Evolutionary conservation across 1,284 basidiomycete species (phyloP).

Genomic region (Ustilago shanxiensis): DNA sequence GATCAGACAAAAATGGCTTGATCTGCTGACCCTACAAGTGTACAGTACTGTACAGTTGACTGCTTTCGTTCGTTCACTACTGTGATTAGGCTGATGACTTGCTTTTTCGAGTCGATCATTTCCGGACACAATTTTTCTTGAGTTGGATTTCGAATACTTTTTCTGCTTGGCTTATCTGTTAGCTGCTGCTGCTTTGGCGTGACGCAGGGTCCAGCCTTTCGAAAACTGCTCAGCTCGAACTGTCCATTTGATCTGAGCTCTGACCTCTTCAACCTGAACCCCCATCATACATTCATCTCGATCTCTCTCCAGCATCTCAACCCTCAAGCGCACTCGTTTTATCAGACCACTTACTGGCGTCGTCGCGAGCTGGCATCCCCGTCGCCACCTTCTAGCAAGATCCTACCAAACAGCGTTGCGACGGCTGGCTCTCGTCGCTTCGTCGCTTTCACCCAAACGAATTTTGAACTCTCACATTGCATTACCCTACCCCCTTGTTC

Average conservation of each 20-base stretch:
- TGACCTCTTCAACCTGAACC: not conserved
- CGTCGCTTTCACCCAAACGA: not conserved
- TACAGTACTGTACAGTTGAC: no score
- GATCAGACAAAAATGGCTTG: no score
- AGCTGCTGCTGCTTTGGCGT: not conserved
- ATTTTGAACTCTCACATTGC: not conserved
- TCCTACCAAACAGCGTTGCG: constrained; percentile 2
- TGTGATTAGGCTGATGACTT: no score
- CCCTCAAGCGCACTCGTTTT: no score
- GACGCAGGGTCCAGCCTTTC: not conserved
- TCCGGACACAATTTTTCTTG: no score
- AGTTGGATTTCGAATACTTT: no score
- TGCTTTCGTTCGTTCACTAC: no score
- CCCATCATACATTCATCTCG: not conserved
- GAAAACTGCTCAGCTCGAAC: not conserved
- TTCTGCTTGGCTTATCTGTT: not conserved
- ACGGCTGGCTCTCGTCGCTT: constrained; percentile 17
- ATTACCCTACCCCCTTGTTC: not conserved
- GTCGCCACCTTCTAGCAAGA: constrained; percentile 8
- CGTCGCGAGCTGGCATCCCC: constrained; percentile 33
- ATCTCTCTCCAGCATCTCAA: not conserved
- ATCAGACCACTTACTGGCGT: constrained; percentile 16
- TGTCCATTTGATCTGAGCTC: not conserved
- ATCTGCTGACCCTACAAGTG: no score
- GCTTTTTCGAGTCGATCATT: no score